Base-by-base conservation (phyloP, 2,329 filamentous ascomycete genomes). In the Sphaerulina vaccinii region DNA sequence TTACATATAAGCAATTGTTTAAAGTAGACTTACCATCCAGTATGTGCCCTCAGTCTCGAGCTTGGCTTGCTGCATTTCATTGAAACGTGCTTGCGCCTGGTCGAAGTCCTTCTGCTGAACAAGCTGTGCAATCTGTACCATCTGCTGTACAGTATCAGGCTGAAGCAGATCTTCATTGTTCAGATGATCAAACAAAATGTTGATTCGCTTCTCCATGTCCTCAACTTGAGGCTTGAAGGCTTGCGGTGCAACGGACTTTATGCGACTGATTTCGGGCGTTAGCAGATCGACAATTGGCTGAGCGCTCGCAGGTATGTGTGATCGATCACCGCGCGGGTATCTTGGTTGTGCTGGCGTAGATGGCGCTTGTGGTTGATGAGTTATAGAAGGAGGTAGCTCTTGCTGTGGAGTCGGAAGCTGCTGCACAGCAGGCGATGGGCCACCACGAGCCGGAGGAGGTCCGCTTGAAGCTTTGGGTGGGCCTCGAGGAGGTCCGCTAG, bases 81-180 rank as follows among this genome's bases (percentile, higher is more conserved):
- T 72, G 51, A 77, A 74, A 21, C 75, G 57, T 9, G 66, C 65
- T 58, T 68, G 65, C 7, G 75, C 75, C 22, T 70, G 62, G n/a
- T 77, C 75, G 56, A 73, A 76, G 16, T 76, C 67, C 54, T 69
- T 70, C 9, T 59, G 61, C 39, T 73, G 66, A 10, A 78, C 61
- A 36, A 68, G 65, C 49, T 64, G 64, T 18, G 69, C 65, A 23
- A 90, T 73, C 62, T 83, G 75, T 7, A 78, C 76, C 62, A 91
- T 75, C 66, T 85, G 78, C 55, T 82, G 77, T 43, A 91, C 81
- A 0, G 87, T 96, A 64, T 88, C 85, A 1, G 87, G 82, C 73
- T 87, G 88, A 49, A 97, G 78, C 35, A 96, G 77, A 65, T 97
- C 91, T 66, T 91, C 87, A 61, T 97, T 97, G 79, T 97, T 99